Evolutionary conservation across 2,329 filamentous ascomycete species (phyloP), one percentile per base, ranked within the genome.

Genomic region (Ceratocystis smalleyi): DNA sequence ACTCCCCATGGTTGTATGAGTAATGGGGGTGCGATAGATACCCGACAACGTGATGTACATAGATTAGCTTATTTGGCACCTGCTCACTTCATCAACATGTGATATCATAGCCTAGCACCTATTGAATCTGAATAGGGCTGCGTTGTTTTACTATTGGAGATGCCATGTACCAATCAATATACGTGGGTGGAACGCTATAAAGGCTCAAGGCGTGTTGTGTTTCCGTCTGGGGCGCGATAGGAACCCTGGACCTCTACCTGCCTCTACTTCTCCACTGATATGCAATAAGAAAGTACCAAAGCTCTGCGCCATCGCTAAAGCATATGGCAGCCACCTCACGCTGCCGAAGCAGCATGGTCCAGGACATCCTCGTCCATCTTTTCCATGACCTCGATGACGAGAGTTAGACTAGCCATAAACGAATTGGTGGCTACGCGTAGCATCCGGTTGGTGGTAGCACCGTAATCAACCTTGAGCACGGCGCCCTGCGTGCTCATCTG

Each of bases 361-460:
- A 96, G 73, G 1, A 94, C 86, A 76, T 96, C 91, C 30, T 85
- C 83, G 74, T 97, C 92, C 70, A 97, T 75, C 73, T 95, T 87
- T 74, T 89, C 85, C 88, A 96, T 96, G 17, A 95, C 88, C 64
- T 91, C 88, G 51, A 96, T 74, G 0, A 96, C 86, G 4, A 96
- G 83, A 62, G 84, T 83, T 64, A 96, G 74, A 69, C 87, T 95
- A 71, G 97, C 92, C 80, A 97, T 91, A 74, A 96, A 96, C 8
- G 91, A 90, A 75, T 97, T 97, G 65, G 96, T 91, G 2, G 92
- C 89, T 1, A 99, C 94, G 55, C 94, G 86, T 65, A 99, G 80
- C 92, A 97, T 97, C 69, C 94, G 86, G 73, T 96, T 96, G 22
- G 94, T 97, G 0, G 90, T 90, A 1, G 94, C 94, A 64, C 80